phyloP scores from a whole-genome alignment of 352 stramenopile genomes.

The Phytophthora podocarpi region DNA sequence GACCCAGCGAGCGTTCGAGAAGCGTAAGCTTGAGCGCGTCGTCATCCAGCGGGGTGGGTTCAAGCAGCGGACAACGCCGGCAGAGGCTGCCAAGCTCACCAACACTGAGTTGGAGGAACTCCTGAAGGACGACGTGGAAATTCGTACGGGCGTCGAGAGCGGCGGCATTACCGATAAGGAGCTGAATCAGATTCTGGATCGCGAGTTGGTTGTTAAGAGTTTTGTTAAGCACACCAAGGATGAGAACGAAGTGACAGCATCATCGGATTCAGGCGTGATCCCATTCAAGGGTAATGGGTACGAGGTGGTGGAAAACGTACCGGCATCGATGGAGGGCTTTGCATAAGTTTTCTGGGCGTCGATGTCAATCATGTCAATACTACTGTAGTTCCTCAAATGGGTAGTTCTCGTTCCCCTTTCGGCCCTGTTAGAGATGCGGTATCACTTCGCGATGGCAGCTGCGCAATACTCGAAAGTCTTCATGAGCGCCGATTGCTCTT shows the following conservation, averaged over 20 bases:
- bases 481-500: conserved; percentile 61
- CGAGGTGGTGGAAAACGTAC: conserved; percentile 74
- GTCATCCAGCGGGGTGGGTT: conserved; percentile 89
- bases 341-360: conserved; percentile 28
- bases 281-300: conserved; percentile 69
- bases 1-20: conserved; percentile 91
- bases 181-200: conserved; percentile 67
- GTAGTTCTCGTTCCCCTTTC: background rate
- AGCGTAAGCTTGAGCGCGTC: conserved; percentile 90
- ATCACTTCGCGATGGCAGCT: background rate
- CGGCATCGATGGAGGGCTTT: conserved; percentile 78
- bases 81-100: conserved; percentile 49
- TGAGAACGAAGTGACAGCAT: conserved; percentile 16
- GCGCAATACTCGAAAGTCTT: conserved; percentile 31
- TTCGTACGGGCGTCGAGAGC: conserved; percentile 74
- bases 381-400: background rate
- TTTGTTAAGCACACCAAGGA: conserved; percentile 59
- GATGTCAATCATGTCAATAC: conserved; percentile 31
- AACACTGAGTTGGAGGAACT: conserved; percentile 79
- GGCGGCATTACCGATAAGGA: conserved; percentile 75
- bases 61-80: conserved; percentile 51
- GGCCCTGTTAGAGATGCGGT: background rate
- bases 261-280: conserved; percentile 32
- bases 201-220: conserved; percentile 73
- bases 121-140: conserved; percentile 74